Conservation (phyloP, 192 early-diverging fungal genomes). For the Coemansia sp. region DNA sequence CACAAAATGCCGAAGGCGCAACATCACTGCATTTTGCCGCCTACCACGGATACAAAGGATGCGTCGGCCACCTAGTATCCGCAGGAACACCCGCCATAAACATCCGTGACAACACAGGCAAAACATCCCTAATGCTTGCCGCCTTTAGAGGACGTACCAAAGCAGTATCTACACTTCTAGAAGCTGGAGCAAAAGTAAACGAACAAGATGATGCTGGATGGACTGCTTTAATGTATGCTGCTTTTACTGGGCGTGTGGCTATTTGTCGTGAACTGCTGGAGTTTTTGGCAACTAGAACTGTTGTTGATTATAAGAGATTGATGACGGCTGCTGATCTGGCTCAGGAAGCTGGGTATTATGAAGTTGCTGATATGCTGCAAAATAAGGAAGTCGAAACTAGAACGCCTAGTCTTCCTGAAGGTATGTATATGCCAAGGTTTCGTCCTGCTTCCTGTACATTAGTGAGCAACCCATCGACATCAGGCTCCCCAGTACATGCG, state of each 20-base stretch:
- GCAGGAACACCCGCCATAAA: neutral
- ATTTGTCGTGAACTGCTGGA: conserved; percentile 47
- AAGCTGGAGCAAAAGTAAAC: conserved; percentile 12
- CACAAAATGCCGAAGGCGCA: conserved; percentile 31
- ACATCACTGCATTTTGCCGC: conserved; percentile 35
- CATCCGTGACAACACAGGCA: conserved; percentile 21
- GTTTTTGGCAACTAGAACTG: conserved; percentile 2
- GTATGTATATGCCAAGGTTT: conserved; percentile 20
- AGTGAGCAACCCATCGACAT: neutral
- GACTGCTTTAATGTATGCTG: conserved; percentile 47
- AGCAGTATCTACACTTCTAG: conserved; percentile 14
- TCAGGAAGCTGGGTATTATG: conserved; percentile 34
- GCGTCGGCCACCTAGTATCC: conserved; percentile 1
- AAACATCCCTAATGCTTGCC: conserved; percentile 44
- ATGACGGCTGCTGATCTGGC: conserved; percentile 29
- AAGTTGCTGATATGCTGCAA: conserved; percentile 40
- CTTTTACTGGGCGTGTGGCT: conserved; percentile 41
- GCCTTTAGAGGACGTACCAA: conserved; percentile 42
- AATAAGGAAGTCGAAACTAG: conserved; percentile 11
- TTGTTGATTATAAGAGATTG: conserved; percentile 3
- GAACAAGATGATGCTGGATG: conserved; percentile 31
- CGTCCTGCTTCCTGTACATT: neutral
- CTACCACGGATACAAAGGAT: conserved; percentile 27
- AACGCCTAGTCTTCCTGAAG: conserved; percentile 30
- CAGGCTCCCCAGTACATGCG: too few relatives aligned